Base-by-base conservation (phyloP, 73 alveolate genomes). In the Halteria grandinella region DNA sequence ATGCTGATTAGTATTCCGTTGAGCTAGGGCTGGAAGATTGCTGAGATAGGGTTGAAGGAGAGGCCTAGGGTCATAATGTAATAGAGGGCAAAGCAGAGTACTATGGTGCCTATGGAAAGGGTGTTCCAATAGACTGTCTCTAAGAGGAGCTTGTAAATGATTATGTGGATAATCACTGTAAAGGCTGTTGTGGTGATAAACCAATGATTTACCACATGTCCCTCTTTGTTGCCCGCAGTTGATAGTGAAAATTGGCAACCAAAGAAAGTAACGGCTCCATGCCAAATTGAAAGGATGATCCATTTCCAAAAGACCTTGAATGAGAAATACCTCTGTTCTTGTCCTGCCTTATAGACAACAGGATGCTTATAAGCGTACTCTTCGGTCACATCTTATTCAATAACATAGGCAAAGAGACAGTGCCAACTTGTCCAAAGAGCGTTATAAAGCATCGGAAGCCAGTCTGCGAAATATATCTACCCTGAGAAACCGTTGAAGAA, bases 381-480 rank as follows among this genome's bases (percentile, higher is more conserved):
- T 23, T 17, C 29, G 23, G 5, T 27, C 0, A 51, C 59, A 31
- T 50, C 70, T 50, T 39, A 39, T 14, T 85, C 99, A 93, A 89
- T 18, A 89, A 90, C 63, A 55, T 60, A 93, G 54, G 93, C 90
- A 43, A 93, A 87, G 52, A 93, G 64, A 37, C 98, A 93, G 0
- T 95, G 95, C 92, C 95, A 88, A 11, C 90, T 55, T 17, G 98
- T 93, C 87, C 91, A 93, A 33, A 93, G 55, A 10, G 97, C 89
- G 64, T 93, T 93, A 41, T 83, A 93, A 40, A 87, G 81, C 84
- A 89, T 87, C 1, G 96, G 95, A 17, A 90, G 88, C 96, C 98
- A 93, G 75, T 93, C 98, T 2, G 92, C 91, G 52, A 87, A 93
- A 70, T 51, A 93, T 31, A 93, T 93, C 73, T 93, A 93, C 0